phyloP scores from a whole-genome alignment of 768 basidiomycete species.

The Mycena venus region DNA sequence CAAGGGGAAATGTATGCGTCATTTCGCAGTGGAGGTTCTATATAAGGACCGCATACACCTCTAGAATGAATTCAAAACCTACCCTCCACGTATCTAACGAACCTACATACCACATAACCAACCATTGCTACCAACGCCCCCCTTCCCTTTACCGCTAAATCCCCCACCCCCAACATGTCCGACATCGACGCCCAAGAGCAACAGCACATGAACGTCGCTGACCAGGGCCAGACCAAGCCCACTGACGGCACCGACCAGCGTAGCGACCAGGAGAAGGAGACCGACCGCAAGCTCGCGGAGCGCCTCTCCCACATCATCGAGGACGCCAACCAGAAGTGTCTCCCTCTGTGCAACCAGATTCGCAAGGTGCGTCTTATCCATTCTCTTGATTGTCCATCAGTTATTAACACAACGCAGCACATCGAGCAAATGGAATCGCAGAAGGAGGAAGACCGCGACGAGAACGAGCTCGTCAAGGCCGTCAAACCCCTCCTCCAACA shows the following conservation, averaged over 20 bases:
- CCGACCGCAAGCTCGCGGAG: conserved; percentile 46
- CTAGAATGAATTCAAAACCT: too few species aligned
- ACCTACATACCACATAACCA: too few species aligned
- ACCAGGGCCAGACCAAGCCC: too few species aligned
- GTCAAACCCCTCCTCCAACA: conserved; percentile 53
- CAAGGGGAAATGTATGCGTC: neutral
- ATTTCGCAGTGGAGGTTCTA: neutral
- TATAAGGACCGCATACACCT: neutral
- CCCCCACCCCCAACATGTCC: neutral
- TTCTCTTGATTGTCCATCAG: neutral
- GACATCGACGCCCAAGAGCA: neutral
- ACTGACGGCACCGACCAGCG: conserved; percentile 34
- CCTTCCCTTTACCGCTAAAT: too few species aligned
- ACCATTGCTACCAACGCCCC: too few species aligned
- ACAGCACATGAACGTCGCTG: neutral
- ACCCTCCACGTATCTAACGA: too few species aligned
- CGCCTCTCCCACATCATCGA: conserved; percentile 52
- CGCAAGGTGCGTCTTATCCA: conserved; percentile 43
- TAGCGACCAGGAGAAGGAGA: conserved; percentile 39
- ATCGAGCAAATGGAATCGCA: conserved; percentile 50
- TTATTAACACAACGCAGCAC: conserved; percentile 37
- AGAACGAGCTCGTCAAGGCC: conserved; percentile 48
- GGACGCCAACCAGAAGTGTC: conserved; percentile 45
- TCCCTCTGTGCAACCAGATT: conserved; percentile 51
- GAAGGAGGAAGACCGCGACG: conserved; percentile 52